phyloP scores from a whole-genome alignment of 192 early-diverging fungal genomes.

The Podila epicladia region DNA sequence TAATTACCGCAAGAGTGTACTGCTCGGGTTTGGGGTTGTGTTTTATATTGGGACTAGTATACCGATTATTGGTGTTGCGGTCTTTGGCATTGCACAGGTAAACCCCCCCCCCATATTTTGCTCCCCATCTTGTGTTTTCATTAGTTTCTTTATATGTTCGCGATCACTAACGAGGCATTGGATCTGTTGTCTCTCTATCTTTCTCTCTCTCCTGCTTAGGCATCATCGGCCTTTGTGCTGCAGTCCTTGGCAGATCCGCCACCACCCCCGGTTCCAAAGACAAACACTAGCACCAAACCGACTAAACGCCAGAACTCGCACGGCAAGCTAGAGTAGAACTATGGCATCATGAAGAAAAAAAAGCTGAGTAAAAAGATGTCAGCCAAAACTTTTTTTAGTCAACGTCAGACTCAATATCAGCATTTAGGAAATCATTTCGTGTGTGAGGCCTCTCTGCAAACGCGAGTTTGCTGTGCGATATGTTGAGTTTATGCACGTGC shows the following conservation, averaged over 20 bases:
- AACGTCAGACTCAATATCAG: too few species aligned
- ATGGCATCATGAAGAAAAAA: too few species aligned
- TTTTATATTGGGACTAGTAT: conserved; percentile 61
- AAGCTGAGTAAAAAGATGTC: too few species aligned
- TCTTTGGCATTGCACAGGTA: conserved; percentile 67
- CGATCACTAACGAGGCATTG: neutral
- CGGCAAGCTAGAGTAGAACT: neutral
- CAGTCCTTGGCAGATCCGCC: conserved; percentile 8
- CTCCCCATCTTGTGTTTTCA: conserved; percentile 5
- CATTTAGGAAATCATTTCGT: too few species aligned
- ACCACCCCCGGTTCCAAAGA: neutral
- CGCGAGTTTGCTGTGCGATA: too few species aligned
- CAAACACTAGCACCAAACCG: neutral
- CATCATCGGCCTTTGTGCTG: conserved; percentile 5
- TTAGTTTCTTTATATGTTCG: neutral
- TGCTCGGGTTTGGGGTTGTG: conserved; percentile 67
- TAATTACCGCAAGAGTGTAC: conserved; percentile 59
- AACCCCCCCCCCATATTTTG: too few species aligned
- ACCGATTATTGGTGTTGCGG: conserved; percentile 62
- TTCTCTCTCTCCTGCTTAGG: conserved; percentile 6
- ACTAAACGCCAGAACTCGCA: neutral
- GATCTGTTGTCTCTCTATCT: neutral
- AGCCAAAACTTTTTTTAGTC: too few species aligned
- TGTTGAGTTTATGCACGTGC: too few species aligned
- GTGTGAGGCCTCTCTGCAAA: too few species aligned